phyloP scores from a whole-genome alignment of 2,329 filamentous ascomycete genomes.

The Aspergillus tanneri region DNA sequence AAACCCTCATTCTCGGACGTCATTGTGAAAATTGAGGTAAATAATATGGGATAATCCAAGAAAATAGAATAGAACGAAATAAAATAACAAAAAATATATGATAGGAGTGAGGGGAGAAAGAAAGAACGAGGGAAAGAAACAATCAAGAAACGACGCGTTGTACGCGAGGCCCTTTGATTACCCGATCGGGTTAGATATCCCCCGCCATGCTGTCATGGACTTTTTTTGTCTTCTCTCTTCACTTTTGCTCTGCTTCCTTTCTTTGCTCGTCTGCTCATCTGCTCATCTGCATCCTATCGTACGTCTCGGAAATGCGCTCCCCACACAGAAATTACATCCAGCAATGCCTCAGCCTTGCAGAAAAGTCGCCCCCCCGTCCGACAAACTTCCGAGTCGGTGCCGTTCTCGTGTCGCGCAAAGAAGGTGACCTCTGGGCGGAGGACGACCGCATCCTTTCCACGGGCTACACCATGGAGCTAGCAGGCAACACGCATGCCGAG shows the following conservation, averaged over 20 bases:
- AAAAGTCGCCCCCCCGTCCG: slow-evolving; percentile 76
- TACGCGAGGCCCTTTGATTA: slow-evolving; percentile 24
- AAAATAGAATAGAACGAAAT: neutral
- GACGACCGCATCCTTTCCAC: slow-evolving; percentile 65
- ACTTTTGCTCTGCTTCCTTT: neutral
- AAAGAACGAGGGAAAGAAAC: neutral
- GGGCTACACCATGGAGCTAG: slow-evolving; percentile 86
- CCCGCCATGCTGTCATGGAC: neutral
- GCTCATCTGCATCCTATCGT: neutral
- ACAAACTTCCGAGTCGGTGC: slow-evolving; percentile 95
- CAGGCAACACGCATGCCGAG: slow-evolving; percentile 94
- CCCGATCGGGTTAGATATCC: slow-evolving; percentile 25
- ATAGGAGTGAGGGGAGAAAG: neutral
- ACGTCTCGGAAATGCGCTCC: too few relatives aligned
- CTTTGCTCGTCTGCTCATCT: neutral
- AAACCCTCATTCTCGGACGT: slow-evolving; percentile 7
- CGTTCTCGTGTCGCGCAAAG: slow-evolving; percentile 61
- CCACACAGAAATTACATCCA: slow-evolving; percentile 58
- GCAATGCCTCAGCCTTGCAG: slow-evolving; percentile 72
- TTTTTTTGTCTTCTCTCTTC: neutral
- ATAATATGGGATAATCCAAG: neutral
- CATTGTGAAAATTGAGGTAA: neutral
- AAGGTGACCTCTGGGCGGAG: slow-evolving; percentile 23
- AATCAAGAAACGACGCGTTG: slow-evolving; percentile 28
- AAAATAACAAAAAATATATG: too few relatives aligned